Percentiles rank a stretch among this genome's conserved stretches.
These are phyloP conservation scores for Acacia melanoxylon DNA, from an alignment of 306 rosid genomes.

Conservation along the genomic window DNA sequence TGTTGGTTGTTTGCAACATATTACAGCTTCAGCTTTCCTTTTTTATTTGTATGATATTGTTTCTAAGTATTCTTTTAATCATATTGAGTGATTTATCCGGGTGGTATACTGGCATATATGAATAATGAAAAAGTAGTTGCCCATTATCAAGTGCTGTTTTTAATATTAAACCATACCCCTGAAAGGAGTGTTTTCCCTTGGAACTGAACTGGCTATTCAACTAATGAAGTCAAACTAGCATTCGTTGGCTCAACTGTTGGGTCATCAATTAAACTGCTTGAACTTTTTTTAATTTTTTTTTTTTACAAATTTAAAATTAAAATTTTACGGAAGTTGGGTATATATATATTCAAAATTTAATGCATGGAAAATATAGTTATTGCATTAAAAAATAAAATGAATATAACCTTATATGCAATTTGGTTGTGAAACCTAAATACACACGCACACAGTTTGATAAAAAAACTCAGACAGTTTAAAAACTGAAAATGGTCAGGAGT, in stretches of 20 bases:
- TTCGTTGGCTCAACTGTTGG: not conserved
- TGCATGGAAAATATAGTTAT: not conserved
- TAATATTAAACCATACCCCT: slow-evolving; percentile 25
- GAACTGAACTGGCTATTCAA: not conserved
- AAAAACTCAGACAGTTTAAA: not conserved
- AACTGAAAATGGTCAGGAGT: not conserved
- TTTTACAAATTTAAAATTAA: not conserved
- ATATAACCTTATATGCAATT: not conserved
- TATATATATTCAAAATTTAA: not conserved
- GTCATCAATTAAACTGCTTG: not conserved
- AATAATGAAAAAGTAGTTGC: not conserved
- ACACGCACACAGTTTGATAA: no score
- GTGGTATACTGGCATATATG: not conserved
- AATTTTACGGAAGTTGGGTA: not conserved
- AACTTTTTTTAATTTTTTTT: not conserved
- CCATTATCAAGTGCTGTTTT: not conserved
- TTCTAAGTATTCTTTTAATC: slow-evolving; percentile 4
- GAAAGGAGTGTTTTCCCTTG: slow-evolving; percentile 21
- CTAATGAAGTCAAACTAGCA: not conserved
- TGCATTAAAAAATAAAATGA: not conserved
- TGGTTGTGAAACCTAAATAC: no score
- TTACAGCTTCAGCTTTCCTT: slow-evolving; percentile 9
- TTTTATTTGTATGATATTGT: not conserved
- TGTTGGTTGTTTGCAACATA: slow-evolving; percentile 16
- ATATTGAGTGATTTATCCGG: not conserved